Evolutionary conservation across 208 protist genomes (phyloP).

Genomic region (Crithidia bombi): DNA sequence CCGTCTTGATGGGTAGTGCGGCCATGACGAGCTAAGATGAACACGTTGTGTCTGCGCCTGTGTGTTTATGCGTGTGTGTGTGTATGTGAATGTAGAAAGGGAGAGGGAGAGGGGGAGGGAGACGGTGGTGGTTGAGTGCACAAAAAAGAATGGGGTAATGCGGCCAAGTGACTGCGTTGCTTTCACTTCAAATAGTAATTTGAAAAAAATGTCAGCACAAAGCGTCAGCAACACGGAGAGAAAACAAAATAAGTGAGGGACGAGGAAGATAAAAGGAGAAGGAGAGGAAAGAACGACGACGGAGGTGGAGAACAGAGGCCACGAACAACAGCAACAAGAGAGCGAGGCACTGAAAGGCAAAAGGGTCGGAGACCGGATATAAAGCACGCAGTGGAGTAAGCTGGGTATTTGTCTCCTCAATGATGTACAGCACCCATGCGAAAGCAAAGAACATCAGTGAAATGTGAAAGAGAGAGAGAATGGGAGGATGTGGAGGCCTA

Average conservation of each 20-base stretch:
- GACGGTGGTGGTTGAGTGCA: neutral
- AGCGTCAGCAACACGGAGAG: neutral
- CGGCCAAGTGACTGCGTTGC: neutral
- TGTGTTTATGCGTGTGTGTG: constrained; percentile 3
- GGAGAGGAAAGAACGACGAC: neutral
- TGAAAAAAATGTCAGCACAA: constrained; percentile 1
- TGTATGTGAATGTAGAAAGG: too few species aligned
- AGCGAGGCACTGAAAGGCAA: too few species aligned
- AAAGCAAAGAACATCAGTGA: too few species aligned
- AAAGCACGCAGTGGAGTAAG: neutral
- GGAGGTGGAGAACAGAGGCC: neutral
- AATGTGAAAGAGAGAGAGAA: too few species aligned
- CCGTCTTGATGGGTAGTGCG: constrained; percentile 23
- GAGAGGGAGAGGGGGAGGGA: neutral
- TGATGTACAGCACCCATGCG: too few species aligned
- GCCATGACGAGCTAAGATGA: constrained; percentile 16
- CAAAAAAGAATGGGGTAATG: neutral
- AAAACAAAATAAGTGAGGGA: neutral
- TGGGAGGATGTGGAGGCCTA: too few species aligned
- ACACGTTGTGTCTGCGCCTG: constrained; percentile 3
- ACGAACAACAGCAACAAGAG: too few species aligned
- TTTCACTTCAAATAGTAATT: too few species aligned
- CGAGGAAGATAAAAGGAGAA: neutral
- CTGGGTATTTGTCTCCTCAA: too few species aligned
- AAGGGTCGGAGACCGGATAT: too few species aligned